Evolutionary conservation across 768 basidiomycete species (phyloP), one percentile per base, ranked within the genome.

Genomic region (Ephemerocybe angulata): DNA sequence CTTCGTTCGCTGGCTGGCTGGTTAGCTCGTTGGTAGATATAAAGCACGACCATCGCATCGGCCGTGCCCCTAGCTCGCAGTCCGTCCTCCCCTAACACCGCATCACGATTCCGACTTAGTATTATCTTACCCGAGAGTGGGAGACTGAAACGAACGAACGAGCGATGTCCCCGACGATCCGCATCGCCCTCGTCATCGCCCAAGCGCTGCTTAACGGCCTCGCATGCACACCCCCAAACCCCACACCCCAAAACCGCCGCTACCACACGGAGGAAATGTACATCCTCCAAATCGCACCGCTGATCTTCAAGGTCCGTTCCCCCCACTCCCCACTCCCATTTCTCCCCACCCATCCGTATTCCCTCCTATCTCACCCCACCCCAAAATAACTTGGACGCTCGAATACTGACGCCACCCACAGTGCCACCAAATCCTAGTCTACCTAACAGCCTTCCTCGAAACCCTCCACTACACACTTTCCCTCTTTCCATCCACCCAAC

Each of bases 221-320:
- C 0, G 84, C 81, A 0, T 80, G 73, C 59, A 79, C 79, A 0
- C 81, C 84, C 0, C 84, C 84, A 1, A 82, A 84, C 62, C 80
- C 79, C 10, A 80, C 82, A 0, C 76, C 72, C 0, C 54, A 63
- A 30, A 81, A 81, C 52, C 71, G 70, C 8, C 70, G 83, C 4
- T 85, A 82, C 61, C 77, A 83, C 63, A 81, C 77, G 0, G 70
- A 80, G 17, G 77, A 79, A 63, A 67, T 76, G 33, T 76, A 73
- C 59, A 70, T 82, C 40, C 70, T 85, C 33, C 79, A 79, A 52
- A 79, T 84, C 27, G 83, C 82, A 0, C 81, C 83, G 2, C 54
- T 77, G 3, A 71, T 85, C 19, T 82, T 85, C 70, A 79, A 79
- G 69, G 84, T 80, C 57, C 35, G 58, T 41, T 10, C 17, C 22